Evolutionary conservation across 1,139 yeast genomes (phyloP), one percentile per base, ranked within the genome.

Genomic region (Saccharomyces hybrid): DNA sequence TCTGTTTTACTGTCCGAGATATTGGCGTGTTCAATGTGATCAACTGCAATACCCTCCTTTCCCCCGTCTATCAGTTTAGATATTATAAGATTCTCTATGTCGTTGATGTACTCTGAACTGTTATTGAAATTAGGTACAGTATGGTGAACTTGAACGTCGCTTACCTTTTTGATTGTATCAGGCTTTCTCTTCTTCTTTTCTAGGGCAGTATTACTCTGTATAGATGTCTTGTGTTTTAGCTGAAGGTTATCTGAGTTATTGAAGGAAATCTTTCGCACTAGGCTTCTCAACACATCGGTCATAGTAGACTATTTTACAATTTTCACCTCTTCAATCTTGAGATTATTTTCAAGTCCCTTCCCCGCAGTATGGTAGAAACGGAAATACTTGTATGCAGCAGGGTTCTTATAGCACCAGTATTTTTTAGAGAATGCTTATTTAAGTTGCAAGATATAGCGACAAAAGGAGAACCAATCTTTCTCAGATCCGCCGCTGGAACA

Each of bases 1-100:
- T 47, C n/a, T 14, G 27, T 50, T 14, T 30, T 20, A 4, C 11
- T 20, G 16, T 53, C 46, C 20, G 47, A 41, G 14, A 32, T 38
- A 26, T 41, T 31, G 14, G 51, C 50, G 16, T 47, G 20, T 3
- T 31, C 28, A 16, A 54, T 50, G 38, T 55, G 54, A 8, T 44
- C 42, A 13, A 28, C 32, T 14, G 54, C 56, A 26, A 51, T 32
- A 41, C 48, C 46, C 6, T 56, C 54, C 32, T 50, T 51, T n/a
- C 50, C 26, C 38, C 52, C 56, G 6, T 53, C 32, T 23, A 34
- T 7, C n/a, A 25, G 31, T 14, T 20, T 41, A n/a, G 27, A 27
- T 11, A 49, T 49, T 49, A 38, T 38, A 11, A 9, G 44, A 7
- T 38, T 38, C n/a, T 38, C 44, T 20, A 38, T 27, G 48, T 27